Conservation (phyloP, 805 yeast species). For the Candida montana region DNA sequence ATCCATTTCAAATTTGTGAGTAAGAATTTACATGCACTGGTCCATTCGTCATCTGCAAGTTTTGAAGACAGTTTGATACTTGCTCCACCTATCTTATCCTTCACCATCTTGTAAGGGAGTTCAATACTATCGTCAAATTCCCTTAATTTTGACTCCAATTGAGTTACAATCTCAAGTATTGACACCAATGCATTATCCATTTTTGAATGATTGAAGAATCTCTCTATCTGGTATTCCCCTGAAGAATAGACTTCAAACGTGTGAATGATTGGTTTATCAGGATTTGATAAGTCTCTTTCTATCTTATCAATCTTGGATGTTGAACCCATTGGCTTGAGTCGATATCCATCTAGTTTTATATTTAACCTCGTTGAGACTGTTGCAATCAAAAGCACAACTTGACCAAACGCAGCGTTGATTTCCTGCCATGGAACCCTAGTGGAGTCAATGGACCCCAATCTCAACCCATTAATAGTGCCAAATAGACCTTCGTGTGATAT, state of each 20-base stretch:
- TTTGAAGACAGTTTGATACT: conserved; percentile 65
- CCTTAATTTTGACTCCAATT: conserved; percentile 27
- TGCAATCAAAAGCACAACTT: conserved; percentile 61
- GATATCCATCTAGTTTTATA: conserved; percentile 52
- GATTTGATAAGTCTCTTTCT: conserved; percentile 32
- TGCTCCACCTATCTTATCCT: conserved; percentile 71
- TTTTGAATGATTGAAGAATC: conserved; percentile 66
- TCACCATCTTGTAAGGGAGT: conserved; percentile 67
- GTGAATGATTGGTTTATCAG: conserved; percentile 28
- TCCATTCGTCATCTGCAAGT: conserved; percentile 75
- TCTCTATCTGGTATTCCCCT: conserved; percentile 68
- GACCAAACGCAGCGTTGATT: conserved; percentile 88
- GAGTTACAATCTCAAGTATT: conserved; percentile 52
- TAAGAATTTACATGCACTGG: conserved; percentile 78
- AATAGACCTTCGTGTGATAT: conserved; percentile 81
- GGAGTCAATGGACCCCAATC: conserved; percentile 66
- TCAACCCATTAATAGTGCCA: conserved; percentile 81
- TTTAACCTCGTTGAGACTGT: conserved; percentile 57
- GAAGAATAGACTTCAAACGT: conserved; percentile 49
- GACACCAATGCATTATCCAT: conserved; percentile 82
- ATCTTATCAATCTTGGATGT: conserved; percentile 66
- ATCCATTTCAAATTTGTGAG: conserved; percentile 81
- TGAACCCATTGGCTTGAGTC: conserved; percentile 77
- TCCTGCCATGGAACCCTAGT: conserved; percentile 81
- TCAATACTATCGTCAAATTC: conserved; percentile 50